A percentile compares a stretch with the other conserved stretches of the same genome.
These are phyloP conservation scores for Pythium phragmitis DNA, from an alignment of 352 stramenopile species.

Conservation along the genomic window DNA sequence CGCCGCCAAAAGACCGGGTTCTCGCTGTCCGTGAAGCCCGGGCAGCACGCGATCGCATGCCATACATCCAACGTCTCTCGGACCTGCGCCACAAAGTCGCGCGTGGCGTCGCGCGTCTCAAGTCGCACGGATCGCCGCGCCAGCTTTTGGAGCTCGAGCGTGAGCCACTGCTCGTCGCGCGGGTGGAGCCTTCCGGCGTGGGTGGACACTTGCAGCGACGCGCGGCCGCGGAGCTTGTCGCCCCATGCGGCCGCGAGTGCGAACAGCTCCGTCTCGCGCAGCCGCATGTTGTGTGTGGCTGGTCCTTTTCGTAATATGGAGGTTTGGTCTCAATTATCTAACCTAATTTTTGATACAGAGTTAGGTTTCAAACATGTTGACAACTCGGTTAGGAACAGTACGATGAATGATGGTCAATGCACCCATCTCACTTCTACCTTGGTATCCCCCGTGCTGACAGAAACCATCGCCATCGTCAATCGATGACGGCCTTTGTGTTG, in stretches of 20 bases:
- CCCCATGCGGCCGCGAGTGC: conserved; percentile 6
- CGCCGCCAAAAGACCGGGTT: conserved; percentile 6
- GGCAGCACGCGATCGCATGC: conserved; percentile 8
- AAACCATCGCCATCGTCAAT: no score
- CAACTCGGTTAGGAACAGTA: no score
- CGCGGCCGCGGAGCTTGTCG: conserved; percentile 9
- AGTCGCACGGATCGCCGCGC: conserved; percentile 4
- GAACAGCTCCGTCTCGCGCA: background rate
- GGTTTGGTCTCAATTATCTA: no score
- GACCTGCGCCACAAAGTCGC: background rate
- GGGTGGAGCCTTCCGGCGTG: conserved; percentile 2
- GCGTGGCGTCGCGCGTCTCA: background rate
- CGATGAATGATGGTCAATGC: no score
- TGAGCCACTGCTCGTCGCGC: conserved; percentile 8
- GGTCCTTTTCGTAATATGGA: no score
- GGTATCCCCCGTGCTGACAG: no score
- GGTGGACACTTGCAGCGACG: background rate
- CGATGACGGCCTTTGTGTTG: no score
- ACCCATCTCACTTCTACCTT: no score
- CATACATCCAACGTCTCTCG: conserved; percentile 5
- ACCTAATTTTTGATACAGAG: no score
- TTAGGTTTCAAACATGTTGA: no score
- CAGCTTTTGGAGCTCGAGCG: conserved; percentile 3
- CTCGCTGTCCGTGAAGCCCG: conserved; percentile 2
- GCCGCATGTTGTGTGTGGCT: background rate